A percentile compares a stretch with the other conserved stretches of the same genome.
These are phyloP conservation scores for sweet orange (Citrus sinensis) DNA, from an alignment of 345 rosid genomes.

Conservation along the genomic window DVS_A1.0 CM039166.1:20303501-20304000, in stretches of 20 bases:
- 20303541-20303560: too few relatives aligned
- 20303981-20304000: slow-evolving; percentile 41
- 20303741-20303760: slow-evolving; percentile 97
- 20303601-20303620: neutral
- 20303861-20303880: slow-evolving; percentile 66
- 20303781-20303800: slow-evolving; percentile 82
- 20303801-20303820: slow-evolving; percentile 87
- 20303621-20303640: slow-evolving; percentile 2
- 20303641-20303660: neutral
- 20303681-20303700: slow-evolving; percentile 95
- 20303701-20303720: slow-evolving; percentile 93
- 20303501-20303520: neutral
- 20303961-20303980: slow-evolving; percentile 57
- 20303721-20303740: slow-evolving; percentile 89
- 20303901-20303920: slow-evolving; percentile 46
- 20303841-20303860: slow-evolving; percentile 66
- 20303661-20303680: slow-evolving; percentile 72
- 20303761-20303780: slow-evolving; percentile 92
- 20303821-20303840: slow-evolving; percentile 87
- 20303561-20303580: neutral
- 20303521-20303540: neutral
- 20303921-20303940: slow-evolving; percentile 73
- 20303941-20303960: slow-evolving; percentile 58
- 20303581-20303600: neutral
- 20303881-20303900: slow-evolving; percentile 58